Base-by-base conservation (phyloP, 2,329 filamentous ascomycete species). In the Colletotrichum lini region DNA sequence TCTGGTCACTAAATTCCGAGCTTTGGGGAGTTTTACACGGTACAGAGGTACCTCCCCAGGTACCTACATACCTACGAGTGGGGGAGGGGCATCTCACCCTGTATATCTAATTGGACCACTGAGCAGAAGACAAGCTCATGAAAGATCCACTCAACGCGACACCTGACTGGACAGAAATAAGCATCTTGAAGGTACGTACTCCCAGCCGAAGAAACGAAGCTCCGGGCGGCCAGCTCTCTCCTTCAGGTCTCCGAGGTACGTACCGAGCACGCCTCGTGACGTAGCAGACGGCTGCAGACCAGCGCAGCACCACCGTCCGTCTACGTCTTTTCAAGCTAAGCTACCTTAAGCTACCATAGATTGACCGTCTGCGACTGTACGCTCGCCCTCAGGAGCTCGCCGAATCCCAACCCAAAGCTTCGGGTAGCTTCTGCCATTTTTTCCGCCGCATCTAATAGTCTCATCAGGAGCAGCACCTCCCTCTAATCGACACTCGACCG, bases 221-320 rank as follows among this genome's bases (percentile, higher is more conserved):
- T 58, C 38, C 21, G 30, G 38, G 12, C 16, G 38, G 12, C 16
- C 40, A 57, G 61, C 49, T 54, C 21, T 2, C 49, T 54, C 21
- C 2, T 7, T 7, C 26, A 47, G 26, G 30, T 35, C 23, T 38
- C n/a, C 26, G 16, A 18, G 38, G 63, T 70, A 70, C 67, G 67
- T 70, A 70, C 67, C 64, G 23, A 52, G 2, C 56, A 52, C 57
- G 35, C 67, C 67, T 67, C 69, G 65, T 72, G 69, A 72, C 69
- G 69, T 72, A 72, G 69, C 69, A 47, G 65, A 59, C 26, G 65
- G 69, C 69, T 69, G 69, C 69, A 47, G 65, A 59, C 26, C 60
- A 40, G 40, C 64, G 42, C 15, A 45, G 40, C 49, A 70, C 9
- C 45, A 35, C 35, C 8, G 35, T 10, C 56, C 57, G 23, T 44